Evolutionary conservation across 176 grass and related monocot species (phyloP).

Genomic region (Tuctoria greenei): DNA sequence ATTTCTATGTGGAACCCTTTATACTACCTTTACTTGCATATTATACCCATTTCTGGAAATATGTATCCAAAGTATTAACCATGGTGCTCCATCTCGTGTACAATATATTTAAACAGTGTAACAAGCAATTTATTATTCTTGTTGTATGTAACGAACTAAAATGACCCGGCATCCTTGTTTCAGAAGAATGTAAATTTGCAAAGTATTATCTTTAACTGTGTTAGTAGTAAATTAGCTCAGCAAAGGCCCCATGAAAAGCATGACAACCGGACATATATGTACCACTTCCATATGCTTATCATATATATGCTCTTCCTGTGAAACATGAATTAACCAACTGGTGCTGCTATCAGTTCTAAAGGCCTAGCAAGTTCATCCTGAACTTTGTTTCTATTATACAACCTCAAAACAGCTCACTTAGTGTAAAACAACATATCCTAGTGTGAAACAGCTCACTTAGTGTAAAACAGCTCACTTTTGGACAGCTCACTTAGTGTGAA

Average conservation of each 20-base stretch:
- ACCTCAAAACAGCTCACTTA: no score
- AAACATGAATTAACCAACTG: no score
- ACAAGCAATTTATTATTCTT: slow-evolving; percentile 7
- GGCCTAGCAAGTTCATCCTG: no score
- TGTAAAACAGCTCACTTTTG: no score
- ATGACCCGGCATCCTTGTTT: slow-evolving; percentile 3
- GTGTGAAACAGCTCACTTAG: no score
- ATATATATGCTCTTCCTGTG: no score
- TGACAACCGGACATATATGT: neutral
- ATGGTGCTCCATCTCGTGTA: slow-evolving; percentile 37
- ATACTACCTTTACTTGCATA: slow-evolving; percentile 59
- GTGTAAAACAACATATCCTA: no score
- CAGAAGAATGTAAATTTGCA: neutral
- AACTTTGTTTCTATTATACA: no score
- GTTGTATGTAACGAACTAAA: slow-evolving; percentile 31
- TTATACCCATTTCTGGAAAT: slow-evolving; percentile 53
- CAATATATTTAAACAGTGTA: slow-evolving; percentile 47
- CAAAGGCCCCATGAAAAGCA: neutral
- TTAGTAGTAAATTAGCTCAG: neutral
- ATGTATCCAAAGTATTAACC: slow-evolving; percentile 33
- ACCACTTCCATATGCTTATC: neutral
- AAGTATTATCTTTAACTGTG: slow-evolving; percentile 3
- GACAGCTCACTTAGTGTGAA: no score
- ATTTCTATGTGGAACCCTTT: slow-evolving; percentile 43
- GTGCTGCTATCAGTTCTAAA: no score